Evolutionary conservation across 2,329 filamentous ascomycete species (phyloP).

Genomic region (Cryphonectria radicalis): DNA sequence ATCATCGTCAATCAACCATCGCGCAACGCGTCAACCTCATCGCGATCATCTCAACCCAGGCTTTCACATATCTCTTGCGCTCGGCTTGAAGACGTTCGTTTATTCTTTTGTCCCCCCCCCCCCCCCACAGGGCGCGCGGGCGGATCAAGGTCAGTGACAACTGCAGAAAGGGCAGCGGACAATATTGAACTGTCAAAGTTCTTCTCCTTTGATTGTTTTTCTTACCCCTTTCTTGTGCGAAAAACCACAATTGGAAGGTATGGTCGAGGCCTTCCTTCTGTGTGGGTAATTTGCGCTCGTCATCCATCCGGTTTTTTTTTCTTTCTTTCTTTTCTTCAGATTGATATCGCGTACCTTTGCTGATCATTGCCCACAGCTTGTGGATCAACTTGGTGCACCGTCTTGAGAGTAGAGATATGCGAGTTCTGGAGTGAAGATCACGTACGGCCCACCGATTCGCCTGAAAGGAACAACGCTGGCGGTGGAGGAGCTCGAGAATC

Average conservation of each 20-base stretch:
- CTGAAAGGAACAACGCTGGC: background rate
- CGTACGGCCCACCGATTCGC: too few relatives aligned
- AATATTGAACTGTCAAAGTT: background rate
- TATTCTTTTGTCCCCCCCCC: background rate
- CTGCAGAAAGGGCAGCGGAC: background rate
- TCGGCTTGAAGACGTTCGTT: background rate
- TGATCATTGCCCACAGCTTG: background rate
- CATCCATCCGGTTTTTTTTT: background rate
- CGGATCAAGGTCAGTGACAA: background rate
- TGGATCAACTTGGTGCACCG: background rate
- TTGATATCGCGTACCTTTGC: background rate
- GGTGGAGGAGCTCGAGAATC: background rate
- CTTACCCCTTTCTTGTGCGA: background rate
- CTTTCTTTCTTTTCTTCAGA: background rate
- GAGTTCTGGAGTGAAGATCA: background rate
- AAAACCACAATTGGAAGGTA: background rate
- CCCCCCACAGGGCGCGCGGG: background rate
- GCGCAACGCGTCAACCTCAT: background rate
- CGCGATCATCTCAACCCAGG: background rate
- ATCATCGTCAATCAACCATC: background rate
- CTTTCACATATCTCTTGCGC: background rate
- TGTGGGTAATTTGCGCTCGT: background rate
- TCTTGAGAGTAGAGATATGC: background rate
- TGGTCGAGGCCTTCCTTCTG: background rate
- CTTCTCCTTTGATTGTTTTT: background rate